Conservation (phyloP, 192 early-diverging fungal genomes). For the Blastocladiella britannica region DNA sequence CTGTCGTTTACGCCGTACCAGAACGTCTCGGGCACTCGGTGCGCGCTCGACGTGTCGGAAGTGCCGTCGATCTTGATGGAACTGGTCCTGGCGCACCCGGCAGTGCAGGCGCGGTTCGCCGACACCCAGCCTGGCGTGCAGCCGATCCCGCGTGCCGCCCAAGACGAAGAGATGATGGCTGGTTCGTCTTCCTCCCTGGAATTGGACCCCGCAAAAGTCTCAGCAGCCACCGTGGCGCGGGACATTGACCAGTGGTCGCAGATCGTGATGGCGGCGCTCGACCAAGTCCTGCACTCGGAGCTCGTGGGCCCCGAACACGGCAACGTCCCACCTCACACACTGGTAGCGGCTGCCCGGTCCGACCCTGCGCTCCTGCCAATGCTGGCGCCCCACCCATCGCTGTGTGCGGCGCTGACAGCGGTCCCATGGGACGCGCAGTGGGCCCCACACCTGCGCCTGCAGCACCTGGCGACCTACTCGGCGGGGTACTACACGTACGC, state of each 20-base stretch:
- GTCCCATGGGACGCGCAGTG: background rate
- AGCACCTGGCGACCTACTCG: constrained; percentile 59
- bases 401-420: background rate
- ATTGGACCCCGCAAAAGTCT: constrained; percentile 2
- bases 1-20: constrained; percentile 86
- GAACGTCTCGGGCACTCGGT: constrained; percentile 86
- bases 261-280: constrained; percentile 74
- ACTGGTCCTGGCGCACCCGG: constrained; percentile 55
- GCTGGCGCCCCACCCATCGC: background rate
- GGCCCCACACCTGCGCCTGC: background rate
- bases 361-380: background rate
- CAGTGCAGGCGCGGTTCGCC: constrained; percentile 48
- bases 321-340: too few relatives aligned
- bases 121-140: constrained; percentile 24
- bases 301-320: constrained; percentile 10
- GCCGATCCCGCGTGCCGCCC: constrained; percentile 26
- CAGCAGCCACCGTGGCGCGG: background rate
- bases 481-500: constrained; percentile 90
- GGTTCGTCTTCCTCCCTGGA: too few relatives aligned
- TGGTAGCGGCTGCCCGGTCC: background rate
- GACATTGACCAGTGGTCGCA: constrained; percentile 62
- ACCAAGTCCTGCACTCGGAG: constrained; percentile 69
- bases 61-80: constrained; percentile 93
- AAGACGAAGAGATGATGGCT: constrained; percentile 27
- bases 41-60: constrained; percentile 90